Percentiles rank a stretch among this genome's conserved stretches.
Evolutionary conservation across 1,284 basidiomycete genomes (phyloP).

Genomic region (Trichosporon sp.): DNA sequence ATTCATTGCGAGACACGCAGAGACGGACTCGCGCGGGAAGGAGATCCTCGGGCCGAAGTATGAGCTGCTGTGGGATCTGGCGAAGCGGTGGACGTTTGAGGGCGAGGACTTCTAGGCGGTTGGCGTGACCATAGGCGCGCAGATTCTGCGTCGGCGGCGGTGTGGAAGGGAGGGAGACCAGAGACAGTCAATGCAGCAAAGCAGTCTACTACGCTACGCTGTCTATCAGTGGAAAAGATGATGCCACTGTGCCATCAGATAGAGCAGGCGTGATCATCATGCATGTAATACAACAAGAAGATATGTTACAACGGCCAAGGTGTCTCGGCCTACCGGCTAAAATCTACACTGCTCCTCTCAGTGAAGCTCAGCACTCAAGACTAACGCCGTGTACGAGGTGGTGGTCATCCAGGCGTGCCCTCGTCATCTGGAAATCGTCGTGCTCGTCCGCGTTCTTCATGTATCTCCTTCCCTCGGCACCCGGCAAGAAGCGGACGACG

Average conservation of each 20-base stretch:
- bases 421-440: not conserved
- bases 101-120: conserved; percentile 40
- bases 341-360: not conserved
- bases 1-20: conserved; percentile 78
- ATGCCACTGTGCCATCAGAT: not conserved
- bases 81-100: conserved; percentile 59
- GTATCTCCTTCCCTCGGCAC: not conserved
- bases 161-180: not conserved
- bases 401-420: not conserved
- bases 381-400: not conserved
- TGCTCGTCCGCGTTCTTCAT: not conserved
- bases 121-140: too few relatives aligned
- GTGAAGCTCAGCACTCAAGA: not conserved
- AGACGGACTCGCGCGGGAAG: conserved; percentile 76
- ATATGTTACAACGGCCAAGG: not conserved
- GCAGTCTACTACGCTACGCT: too few relatives aligned
- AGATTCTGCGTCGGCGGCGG: too few relatives aligned
- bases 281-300: not conserved
- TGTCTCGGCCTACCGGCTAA: not conserved
- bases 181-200: not conserved
- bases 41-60: conserved; percentile 55
- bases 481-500: not conserved
- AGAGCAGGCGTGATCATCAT: not conserved
- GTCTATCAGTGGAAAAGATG: not conserved
- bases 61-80: conserved; percentile 82